phyloP scores from a whole-genome alignment of 768 basidiomycete species.

The Mycena olivaceomarginata region DNA sequence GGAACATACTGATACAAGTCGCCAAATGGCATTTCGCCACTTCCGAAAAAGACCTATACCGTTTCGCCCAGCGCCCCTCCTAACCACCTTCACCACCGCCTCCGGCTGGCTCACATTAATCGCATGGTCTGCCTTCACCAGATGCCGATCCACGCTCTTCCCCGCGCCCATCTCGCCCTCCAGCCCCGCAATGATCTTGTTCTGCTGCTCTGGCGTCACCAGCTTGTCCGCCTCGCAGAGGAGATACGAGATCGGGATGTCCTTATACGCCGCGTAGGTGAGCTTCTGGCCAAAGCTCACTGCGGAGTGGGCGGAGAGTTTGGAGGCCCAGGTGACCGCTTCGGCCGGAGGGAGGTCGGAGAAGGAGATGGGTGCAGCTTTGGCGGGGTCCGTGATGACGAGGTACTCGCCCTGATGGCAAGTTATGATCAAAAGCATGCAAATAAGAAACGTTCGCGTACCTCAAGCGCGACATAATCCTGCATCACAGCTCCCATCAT shows the following conservation, averaged over 20 bases:
- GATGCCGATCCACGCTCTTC: neutral
- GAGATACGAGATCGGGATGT: neutral
- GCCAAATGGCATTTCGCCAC: no score
- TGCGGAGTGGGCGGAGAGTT: neutral
- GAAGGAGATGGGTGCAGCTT: neutral
- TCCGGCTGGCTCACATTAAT: neutral
- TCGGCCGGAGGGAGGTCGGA: neutral
- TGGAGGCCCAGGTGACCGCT: neutral
- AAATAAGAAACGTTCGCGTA: neutral
- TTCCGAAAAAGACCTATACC: neutral
- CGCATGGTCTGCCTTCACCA: neutral
- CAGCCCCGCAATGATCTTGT: neutral
- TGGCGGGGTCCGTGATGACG: neutral
- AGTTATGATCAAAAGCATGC: no score
- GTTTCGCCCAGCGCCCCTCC: neutral
- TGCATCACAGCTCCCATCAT: neutral
- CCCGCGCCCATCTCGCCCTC: neutral
- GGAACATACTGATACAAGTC: no score
- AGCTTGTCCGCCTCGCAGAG: neutral
- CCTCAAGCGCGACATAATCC: neutral
- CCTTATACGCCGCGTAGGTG: neutral
- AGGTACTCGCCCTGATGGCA: neutral
- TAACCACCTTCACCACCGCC: neutral
- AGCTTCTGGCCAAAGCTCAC: neutral
- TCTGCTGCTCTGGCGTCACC: neutral